Evolutionary conservation across 2,329 filamentous ascomycete species (phyloP), one percentile per base, ranked within the genome.

Genomic region (Acephala macrosclerotiorum): DNA sequence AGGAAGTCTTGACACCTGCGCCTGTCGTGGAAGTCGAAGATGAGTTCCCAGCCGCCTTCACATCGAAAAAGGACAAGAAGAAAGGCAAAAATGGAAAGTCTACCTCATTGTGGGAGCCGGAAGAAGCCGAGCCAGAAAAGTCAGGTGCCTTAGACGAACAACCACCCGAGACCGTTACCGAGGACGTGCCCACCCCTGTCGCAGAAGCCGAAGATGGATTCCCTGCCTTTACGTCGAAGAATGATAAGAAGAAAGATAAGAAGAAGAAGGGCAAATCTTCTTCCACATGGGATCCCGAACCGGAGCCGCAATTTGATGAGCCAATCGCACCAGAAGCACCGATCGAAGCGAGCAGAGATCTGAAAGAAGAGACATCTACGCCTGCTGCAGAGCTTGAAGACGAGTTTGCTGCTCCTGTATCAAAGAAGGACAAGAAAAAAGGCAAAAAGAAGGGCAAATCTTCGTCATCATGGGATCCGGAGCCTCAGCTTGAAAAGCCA

Each of bases 21-120:
- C 14, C 25, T 20, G 25, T 33, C 25, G 14, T 16, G 3, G 33
- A 36, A 8, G 51, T 14, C 14, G 51, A 55, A 9, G 66, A 68
- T 25, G 60, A 67, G 9, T 64, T 66, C 29, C 60, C 22, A n/a
- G n/a, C n/a, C 26, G 35, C 26, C 11, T 35, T 65, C 20, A 38
- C 59, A 20, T 58, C 73, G 22, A 77, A 75, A 71, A 78, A 77
- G 64, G 67, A 70, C 56, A 42, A 42, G 49, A 79, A 78, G 71
- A 79, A 74, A 26, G 20, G 12, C 18, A 53, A 53, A 20, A 53
- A 53, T 29, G 55, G 51, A 11, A 63, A 66, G n/a, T 56, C 61
- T 11, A 29, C 18, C 40, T 64, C 59, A 25, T 56, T 55, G 26
- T 66, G 47, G 53, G 71, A 71, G 6, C 60, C 55, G 1, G 68